These are phyloP conservation scores for Lactarius tabidus DNA, from an alignment of 768 basidiomycete species.

Conservation along the genomic window DNA sequence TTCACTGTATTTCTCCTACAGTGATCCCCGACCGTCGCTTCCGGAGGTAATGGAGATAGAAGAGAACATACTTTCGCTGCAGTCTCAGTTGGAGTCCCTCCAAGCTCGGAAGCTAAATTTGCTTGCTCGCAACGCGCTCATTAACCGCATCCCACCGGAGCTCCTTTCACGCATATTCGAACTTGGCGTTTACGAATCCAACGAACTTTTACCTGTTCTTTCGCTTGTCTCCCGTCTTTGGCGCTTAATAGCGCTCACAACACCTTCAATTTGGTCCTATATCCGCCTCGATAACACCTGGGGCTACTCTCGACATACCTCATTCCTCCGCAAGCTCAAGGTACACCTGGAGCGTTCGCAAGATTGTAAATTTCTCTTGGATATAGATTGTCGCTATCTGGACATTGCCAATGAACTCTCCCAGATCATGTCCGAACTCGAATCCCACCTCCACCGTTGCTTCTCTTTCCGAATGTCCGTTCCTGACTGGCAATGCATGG, in stretches of 20 bases:
- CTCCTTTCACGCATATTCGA: constrained; percentile 33
- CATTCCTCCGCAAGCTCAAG: constrained; percentile 30
- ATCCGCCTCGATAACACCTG: constrained; percentile 30
- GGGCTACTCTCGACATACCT: constrained; percentile 28
- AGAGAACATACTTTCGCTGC: constrained; percentile 28
- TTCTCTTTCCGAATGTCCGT: constrained; percentile 32
- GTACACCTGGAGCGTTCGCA: constrained; percentile 30
- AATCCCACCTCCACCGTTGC: constrained; percentile 32
- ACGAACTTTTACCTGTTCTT: constrained; percentile 26
- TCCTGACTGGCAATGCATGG: constrained; percentile 31
- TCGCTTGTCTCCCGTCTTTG: constrained; percentile 32
- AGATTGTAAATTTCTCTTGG: constrained; percentile 30
- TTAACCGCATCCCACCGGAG: constrained; percentile 30
- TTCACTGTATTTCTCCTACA: constrained; percentile 9
- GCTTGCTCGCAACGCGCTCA: constrained; percentile 30
- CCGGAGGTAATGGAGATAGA: constrained; percentile 30
- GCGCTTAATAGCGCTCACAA: constrained; percentile 29
- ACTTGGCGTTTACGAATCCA: constrained; percentile 30
- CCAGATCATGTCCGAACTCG: constrained; percentile 29
- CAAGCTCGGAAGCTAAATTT: constrained; percentile 26
- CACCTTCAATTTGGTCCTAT: constrained; percentile 32
- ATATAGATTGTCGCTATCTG: constrained; percentile 31
- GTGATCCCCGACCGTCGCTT: constrained; percentile 29
- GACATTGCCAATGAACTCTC: constrained; percentile 27
- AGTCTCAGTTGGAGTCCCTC: constrained; percentile 28